phyloP scores from a whole-genome alignment of 73 alveolate genomes.

The Paramecium tetraurelia region DNA sequence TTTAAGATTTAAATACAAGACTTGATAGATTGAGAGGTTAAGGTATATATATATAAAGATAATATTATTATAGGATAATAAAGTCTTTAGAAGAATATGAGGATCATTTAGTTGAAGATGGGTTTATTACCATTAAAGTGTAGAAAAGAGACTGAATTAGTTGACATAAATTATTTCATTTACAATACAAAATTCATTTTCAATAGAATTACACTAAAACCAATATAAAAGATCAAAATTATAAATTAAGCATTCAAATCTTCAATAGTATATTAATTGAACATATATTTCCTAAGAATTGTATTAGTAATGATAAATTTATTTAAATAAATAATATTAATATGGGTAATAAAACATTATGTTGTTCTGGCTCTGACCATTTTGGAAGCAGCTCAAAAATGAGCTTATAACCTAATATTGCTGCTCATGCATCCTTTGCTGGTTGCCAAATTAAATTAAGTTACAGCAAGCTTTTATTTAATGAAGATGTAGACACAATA shows the following conservation, averaged over 20 bases:
- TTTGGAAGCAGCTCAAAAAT: background rate
- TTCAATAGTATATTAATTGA: background rate
- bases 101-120: background rate
- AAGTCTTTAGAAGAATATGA: background rate
- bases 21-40: background rate
- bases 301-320: background rate
- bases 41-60: background rate
- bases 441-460: background rate
- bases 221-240: background rate
- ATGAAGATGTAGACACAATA: constrained; percentile 24
- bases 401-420: background rate
- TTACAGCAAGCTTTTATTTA: background rate
- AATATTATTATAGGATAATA: background rate
- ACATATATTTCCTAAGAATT: background rate
- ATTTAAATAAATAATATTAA: background rate
- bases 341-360: constrained; percentile 28
- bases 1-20: background rate
- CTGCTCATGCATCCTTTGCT: background rate
- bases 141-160: background rate
- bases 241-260: background rate
- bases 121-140: background rate
- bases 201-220: background rate
- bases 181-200: background rate
- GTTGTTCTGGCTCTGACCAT: background rate
- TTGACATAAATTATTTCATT: background rate